Evolutionary conservation across 2,329 filamentous ascomycete genomes (phyloP), one percentile per base, ranked within the genome.

Genomic region (Drechslerella coelobrocha): DNA sequence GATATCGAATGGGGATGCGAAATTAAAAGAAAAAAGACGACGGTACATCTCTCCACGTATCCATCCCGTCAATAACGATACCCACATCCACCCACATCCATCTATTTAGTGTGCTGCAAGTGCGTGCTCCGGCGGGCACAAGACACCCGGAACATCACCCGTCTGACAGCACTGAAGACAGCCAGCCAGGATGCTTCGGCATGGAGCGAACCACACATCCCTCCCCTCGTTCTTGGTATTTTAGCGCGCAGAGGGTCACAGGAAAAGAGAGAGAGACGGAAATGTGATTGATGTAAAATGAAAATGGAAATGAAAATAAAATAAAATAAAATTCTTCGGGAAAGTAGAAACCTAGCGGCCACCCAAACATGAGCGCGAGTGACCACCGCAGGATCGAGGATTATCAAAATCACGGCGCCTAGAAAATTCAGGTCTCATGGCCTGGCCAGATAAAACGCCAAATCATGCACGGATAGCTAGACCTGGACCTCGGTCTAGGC

Each of bases 151-250:
- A 21, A 50, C n/a, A 23, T 19, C 10, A 14, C 12, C 12, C 45
- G 45, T 59, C 17, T n/a, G 27, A 26, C 14, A 6, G 9, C 47
- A 9, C 47, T 47, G 2, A 27, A 52, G 26, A 45, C 31, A 23
- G 23, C 56, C 61, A 61, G 56, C 55, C 63, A 61, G 52, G 34
- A 69, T 69, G 6, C 6, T 31, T 69, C 45, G 56, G 63, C 34
- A 45, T 68, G 55, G 63, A 56, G 48, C 63, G 55, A 68, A 52
- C 62, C 62, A 31, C 12, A 6, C 29, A 31, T 31, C 61, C 56
- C 52, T 34, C 26, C 54, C 37, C 54, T 54, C 41, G 39, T 60
- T 66, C 61, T 60, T 68, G 62, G 62, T 54, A 47, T 6, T 60
- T 56, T 59, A 54, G 55, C 55, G 55, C 47, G 56, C 61, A 50